Evolutionary conservation across 2,329 filamentous ascomycete species (phyloP).

Genomic region (Bipolaris victoriae): DNA sequence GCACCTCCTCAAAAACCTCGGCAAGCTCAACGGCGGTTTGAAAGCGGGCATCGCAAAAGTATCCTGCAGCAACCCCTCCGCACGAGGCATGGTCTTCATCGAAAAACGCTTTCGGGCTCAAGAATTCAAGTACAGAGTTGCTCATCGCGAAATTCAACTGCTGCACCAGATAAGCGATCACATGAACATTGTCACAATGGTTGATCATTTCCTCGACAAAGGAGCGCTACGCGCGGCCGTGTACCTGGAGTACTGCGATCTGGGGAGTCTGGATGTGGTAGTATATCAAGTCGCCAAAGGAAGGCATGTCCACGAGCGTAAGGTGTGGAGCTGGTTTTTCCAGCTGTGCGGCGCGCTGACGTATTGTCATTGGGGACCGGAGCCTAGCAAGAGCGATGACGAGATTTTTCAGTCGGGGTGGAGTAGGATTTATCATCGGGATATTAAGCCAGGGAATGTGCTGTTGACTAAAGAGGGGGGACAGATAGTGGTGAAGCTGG

Average conservation of each 20-base stretch:
- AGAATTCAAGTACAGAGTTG: conserved; percentile 3
- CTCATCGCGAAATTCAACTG: conserved; percentile 18
- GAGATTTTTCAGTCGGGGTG: conserved; percentile 11
- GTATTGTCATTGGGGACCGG: conserved; percentile 23
- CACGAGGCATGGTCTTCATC: conserved; percentile 13
- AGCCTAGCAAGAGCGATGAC: conserved; percentile 10
- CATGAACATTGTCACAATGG: conserved; percentile 15
- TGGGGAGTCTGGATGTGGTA: conserved; percentile 12
- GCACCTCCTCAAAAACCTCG: conserved; percentile 5
- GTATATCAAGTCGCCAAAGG: neutral
- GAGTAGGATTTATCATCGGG: conserved; percentile 25
- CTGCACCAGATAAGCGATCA: conserved; percentile 21
- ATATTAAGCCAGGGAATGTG: conserved; percentile 29
- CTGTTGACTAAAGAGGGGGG: conserved; percentile 15
- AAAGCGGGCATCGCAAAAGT: conserved; percentile 14
- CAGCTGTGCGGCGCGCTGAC: conserved; percentile 17
- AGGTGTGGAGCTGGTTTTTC: conserved; percentile 25
- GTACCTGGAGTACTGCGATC: conserved; percentile 25
- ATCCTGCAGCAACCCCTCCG: conserved; percentile 7
- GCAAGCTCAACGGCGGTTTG: conserved; percentile 13
- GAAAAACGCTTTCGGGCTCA: conserved; percentile 19
- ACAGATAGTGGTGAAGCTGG: conserved; percentile 24
- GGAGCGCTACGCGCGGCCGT: conserved; percentile 8
- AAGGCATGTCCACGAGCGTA: conserved; percentile 13
- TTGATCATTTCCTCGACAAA: conserved; percentile 22